A percentile compares a stretch with the other conserved stretches of the same genome.
Conservation (phyloP, 192 early-diverging fungal genomes). For the Coemansia sp. region DNA sequence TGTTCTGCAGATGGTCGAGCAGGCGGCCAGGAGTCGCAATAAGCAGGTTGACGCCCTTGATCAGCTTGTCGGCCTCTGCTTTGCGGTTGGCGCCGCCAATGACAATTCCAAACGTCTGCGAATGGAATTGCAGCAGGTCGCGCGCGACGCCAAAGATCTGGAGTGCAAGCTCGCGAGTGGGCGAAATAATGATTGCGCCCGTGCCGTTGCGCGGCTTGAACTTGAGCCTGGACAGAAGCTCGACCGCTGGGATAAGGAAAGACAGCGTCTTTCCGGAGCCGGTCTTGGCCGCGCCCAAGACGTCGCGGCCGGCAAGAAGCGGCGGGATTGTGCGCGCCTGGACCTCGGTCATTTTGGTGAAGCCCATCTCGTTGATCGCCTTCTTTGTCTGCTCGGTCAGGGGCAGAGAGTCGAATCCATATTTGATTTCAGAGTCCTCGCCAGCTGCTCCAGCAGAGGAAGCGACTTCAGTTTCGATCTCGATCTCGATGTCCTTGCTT, state of each 20-base stretch:
- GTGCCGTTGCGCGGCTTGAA: slow-evolving; percentile 99
- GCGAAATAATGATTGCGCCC: slow-evolving; percentile 91
- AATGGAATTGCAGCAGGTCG: slow-evolving; percentile 90
- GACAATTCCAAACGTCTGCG: slow-evolving; percentile 97
- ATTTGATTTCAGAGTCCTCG: slow-evolving; percentile 23
- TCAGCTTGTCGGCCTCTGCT: slow-evolving; percentile 93
- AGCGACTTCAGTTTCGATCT: slow-evolving; percentile 3
- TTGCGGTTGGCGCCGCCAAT: slow-evolving; percentile 98
- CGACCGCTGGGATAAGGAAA: slow-evolving; percentile 93
- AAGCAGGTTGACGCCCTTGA: slow-evolving; percentile 93
- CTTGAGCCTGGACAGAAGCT: slow-evolving; percentile 81
- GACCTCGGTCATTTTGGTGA: slow-evolving; percentile 92
- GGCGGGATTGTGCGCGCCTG: slow-evolving; percentile 95
- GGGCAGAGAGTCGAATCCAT: slow-evolving; percentile 71
- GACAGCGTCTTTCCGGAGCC: slow-evolving; percentile 96
- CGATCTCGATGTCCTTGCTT: slow-evolving; percentile 5
- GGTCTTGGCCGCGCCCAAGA: slow-evolving; percentile 97
- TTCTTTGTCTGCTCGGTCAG: slow-evolving; percentile 78
- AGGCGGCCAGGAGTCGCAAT: slow-evolving; percentile 96
- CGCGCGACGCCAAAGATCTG: slow-evolving; percentile 99
- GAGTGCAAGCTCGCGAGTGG: slow-evolving; percentile 96
- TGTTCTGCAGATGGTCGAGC: slow-evolving; percentile 98
- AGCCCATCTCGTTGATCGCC: slow-evolving; percentile 88
- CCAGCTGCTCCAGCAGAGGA: not conserved
- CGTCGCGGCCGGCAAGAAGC: slow-evolving; percentile 93